Percentiles rank a stretch among this genome's conserved stretches.
phyloP scores from a whole-genome alignment of 176 grass and related monocot species.

The Ensete glaucum region DNA sequence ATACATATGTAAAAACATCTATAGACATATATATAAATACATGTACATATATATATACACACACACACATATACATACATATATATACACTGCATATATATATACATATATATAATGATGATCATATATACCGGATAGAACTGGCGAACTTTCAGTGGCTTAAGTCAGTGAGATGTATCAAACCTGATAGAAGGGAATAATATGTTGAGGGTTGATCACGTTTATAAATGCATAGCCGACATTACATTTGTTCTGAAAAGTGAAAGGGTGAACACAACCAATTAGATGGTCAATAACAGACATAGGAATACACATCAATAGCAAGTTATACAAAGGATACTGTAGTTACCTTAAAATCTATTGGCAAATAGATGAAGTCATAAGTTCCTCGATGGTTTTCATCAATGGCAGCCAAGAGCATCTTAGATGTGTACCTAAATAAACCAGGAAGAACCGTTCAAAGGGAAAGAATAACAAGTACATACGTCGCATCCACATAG shows the following conservation, averaged over 20 bases:
- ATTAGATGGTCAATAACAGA: not conserved
- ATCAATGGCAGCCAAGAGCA: constrained; percentile 92
- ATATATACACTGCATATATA: too few relatives aligned
- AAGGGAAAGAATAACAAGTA: not conserved
- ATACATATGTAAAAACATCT: too few relatives aligned
- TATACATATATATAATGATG: not conserved
- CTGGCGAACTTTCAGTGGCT: not conserved
- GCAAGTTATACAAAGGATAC: not conserved
- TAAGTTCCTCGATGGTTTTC: constrained; percentile 81
- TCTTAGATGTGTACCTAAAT: constrained; percentile 91
- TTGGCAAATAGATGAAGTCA: constrained; percentile 91
- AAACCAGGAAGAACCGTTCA: not conserved
- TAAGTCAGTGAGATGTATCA: not conserved
- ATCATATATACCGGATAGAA: not conserved
- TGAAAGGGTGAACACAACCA: constrained; percentile 1
- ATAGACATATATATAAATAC: too few relatives aligned
- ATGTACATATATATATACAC: too few relatives aligned
- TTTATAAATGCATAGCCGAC: constrained; percentile 98
- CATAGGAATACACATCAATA: not conserved
- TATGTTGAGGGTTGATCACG: constrained; percentile 71
- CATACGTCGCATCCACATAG: not conserved
- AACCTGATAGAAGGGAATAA: constrained; percentile 87
- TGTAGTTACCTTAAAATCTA: constrained; percentile 86
- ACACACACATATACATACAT: not conserved
- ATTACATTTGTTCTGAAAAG: constrained; percentile 85